phyloP scores from a whole-genome alignment of 768 basidiomycete species.

The Suillus variegatus region DNA sequence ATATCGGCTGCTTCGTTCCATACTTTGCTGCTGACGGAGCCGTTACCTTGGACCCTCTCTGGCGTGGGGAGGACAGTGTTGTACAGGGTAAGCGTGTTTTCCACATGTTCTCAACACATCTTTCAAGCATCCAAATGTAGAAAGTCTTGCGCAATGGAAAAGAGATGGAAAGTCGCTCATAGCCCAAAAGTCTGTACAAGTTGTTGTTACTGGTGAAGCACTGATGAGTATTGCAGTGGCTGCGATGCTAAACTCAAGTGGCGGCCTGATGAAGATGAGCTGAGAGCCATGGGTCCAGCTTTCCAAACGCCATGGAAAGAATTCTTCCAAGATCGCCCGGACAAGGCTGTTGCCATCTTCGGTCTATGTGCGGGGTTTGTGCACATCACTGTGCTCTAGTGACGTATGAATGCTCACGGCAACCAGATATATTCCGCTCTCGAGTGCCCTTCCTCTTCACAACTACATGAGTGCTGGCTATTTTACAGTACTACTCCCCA shows the following conservation, averaged over 20 bases:
- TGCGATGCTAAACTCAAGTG: constrained; percentile 23
- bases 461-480: too few relatives aligned
- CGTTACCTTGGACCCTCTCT: constrained; percentile 49
- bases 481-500: too few relatives aligned
- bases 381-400: too few relatives aligned
- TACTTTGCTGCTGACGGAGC: constrained; percentile 47
- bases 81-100: constrained; percentile 38
- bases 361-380: too few relatives aligned
- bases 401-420: too few relatives aligned
- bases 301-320: constrained; percentile 23
- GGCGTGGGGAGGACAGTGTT: constrained; percentile 38
- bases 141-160: too few relatives aligned
- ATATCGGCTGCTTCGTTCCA: constrained; percentile 21
- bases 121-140: background rate
- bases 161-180: too few relatives aligned
- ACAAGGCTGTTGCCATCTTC: constrained; percentile 19
- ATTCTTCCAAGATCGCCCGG: constrained; percentile 17
- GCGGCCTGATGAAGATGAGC: constrained; percentile 23
- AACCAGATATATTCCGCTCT: too few relatives aligned
- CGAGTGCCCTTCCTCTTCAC: too few relatives aligned
- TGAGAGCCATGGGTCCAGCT: constrained; percentile 20
- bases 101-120: constrained; percentile 2
- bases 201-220: too few relatives aligned
- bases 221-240: constrained; percentile 11
- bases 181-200: constrained; percentile 10